Percentiles rank a stretch among this genome's conserved stretches.
phyloP scores from a whole-genome alignment of 164 flowering plant species.

The Vitis rotundifolia region DNA sequence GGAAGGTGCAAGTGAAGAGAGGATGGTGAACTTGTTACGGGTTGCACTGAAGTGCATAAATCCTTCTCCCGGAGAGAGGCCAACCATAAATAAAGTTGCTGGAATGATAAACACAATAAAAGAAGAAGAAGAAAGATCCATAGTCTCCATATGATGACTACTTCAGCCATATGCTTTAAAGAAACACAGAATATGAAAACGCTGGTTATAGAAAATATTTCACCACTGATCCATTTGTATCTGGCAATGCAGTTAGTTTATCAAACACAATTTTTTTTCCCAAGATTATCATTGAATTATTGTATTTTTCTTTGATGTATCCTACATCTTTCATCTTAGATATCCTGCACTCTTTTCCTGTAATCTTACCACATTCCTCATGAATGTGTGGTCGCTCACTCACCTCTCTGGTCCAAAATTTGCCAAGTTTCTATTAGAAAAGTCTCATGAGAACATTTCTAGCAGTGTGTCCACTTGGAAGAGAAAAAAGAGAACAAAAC shows the following conservation, averaged over 20 bases:
- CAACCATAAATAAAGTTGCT: constrained; percentile 51
- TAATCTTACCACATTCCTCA: too few relatives aligned
- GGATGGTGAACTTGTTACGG: constrained; percentile 67
- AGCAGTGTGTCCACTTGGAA: too few relatives aligned
- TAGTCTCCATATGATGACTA: constrained; percentile 9
- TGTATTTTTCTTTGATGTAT: not conserved
- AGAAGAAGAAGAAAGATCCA: constrained; percentile 69
- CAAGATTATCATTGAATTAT: not conserved
- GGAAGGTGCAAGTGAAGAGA: constrained; percentile 61
- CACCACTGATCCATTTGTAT: not conserved
- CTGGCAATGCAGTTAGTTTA: not conserved
- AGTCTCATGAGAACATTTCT: too few relatives aligned
- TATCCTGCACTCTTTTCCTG: too few relatives aligned
- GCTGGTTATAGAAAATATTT: not conserved
- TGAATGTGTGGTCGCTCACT: too few relatives aligned
- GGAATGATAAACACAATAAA: constrained; percentile 38
- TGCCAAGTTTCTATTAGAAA: too few relatives aligned
- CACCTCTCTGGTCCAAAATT: too few relatives aligned
- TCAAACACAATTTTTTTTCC: not conserved
- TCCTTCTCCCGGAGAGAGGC: constrained; percentile 46
- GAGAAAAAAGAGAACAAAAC: too few relatives aligned
- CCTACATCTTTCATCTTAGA: too few relatives aligned
- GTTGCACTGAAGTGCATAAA: constrained; percentile 63
- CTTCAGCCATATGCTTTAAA: not conserved
- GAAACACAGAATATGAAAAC: not conserved